Conservation (phyloP, 2,329 filamentous ascomycete genomes). For the Colletotrichum costaricense region DNA sequence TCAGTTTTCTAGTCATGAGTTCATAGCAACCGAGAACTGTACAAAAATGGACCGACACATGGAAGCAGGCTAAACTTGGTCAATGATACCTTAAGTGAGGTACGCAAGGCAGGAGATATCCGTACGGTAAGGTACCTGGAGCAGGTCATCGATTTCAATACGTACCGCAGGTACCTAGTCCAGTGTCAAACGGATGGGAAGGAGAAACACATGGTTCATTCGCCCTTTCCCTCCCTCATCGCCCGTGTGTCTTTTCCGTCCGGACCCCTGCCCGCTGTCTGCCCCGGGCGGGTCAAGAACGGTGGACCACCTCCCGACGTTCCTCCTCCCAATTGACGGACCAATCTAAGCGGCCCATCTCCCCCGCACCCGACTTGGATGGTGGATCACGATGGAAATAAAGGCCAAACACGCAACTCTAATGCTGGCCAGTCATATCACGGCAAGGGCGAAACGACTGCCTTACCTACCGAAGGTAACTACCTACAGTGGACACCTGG, state of each 20-base stretch:
- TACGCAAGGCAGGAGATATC: no score
- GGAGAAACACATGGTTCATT: background rate
- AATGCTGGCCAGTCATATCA: background rate
- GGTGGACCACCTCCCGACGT: background rate
- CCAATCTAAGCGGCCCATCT: conserved; percentile 16
- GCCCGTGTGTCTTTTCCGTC: background rate
- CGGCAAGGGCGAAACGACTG: background rate
- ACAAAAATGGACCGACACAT: background rate
- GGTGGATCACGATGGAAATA: conserved; percentile 3
- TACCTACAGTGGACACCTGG: background rate
- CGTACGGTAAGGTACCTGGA: no score
- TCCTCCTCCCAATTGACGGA: background rate
- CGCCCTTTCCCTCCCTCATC: background rate
- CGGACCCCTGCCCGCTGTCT: background rate
- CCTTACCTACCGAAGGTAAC: background rate
- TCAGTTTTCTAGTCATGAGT: background rate
- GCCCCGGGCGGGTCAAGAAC: background rate
- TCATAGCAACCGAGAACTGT: background rate
- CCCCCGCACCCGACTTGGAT: conserved; percentile 8
- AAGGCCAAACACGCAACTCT: background rate
- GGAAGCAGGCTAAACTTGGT: background rate
- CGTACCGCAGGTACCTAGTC: background rate
- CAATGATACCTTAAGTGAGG: background rate
- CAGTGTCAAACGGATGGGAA: background rate
- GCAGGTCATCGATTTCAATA: background rate